phyloP scores from a whole-genome alignment of 2,329 filamentous ascomycete genomes.

The Neofusicoccum sp. region DNA sequence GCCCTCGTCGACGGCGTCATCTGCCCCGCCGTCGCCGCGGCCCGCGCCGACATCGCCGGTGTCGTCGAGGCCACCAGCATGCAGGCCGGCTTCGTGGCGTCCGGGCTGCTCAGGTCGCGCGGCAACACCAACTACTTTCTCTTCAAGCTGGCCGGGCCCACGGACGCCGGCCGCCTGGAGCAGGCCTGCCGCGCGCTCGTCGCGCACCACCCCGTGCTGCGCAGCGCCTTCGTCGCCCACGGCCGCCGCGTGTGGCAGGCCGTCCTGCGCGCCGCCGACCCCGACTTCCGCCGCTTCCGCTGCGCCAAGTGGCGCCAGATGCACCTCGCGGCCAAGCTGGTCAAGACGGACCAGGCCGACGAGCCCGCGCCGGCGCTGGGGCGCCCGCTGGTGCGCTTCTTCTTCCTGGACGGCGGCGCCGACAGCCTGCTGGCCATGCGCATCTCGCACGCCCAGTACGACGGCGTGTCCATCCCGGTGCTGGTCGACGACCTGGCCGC shows the following conservation, averaged over 20 bases:
- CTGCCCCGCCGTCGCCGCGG: neutral
- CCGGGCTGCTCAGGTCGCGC: neutral
- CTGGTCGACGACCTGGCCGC: constrained; percentile 24
- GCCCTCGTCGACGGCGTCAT: neutral
- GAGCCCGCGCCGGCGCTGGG: constrained; percentile 28
- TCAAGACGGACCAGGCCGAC: constrained; percentile 29
- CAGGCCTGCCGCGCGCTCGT: constrained; percentile 25
- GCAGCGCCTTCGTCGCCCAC: constrained; percentile 36
- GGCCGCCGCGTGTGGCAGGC: constrained; percentile 35
- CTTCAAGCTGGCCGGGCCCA: neutral
- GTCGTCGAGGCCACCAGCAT: constrained; percentile 3
- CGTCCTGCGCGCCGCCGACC: constrained; percentile 31
- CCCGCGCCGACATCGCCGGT: neutral
- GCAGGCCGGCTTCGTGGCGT: neutral
- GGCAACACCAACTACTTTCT: constrained; percentile 6
- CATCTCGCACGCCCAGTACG: constrained; percentile 23
- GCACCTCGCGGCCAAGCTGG: constrained; percentile 28
- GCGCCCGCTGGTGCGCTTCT: constrained; percentile 38
- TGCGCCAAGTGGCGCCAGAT: constrained; percentile 26
- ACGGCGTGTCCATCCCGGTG: neutral
- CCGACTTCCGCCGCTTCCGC: constrained; percentile 32
- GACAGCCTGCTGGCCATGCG: constrained; percentile 33
- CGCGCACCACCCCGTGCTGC: constrained; percentile 34
- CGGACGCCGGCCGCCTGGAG: neutral
- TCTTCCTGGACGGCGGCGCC: constrained; percentile 33